Evolutionary conservation across 108 stramenopile genomes (phyloP).

Genomic region (Fistulifera pelliculosa): DNA sequence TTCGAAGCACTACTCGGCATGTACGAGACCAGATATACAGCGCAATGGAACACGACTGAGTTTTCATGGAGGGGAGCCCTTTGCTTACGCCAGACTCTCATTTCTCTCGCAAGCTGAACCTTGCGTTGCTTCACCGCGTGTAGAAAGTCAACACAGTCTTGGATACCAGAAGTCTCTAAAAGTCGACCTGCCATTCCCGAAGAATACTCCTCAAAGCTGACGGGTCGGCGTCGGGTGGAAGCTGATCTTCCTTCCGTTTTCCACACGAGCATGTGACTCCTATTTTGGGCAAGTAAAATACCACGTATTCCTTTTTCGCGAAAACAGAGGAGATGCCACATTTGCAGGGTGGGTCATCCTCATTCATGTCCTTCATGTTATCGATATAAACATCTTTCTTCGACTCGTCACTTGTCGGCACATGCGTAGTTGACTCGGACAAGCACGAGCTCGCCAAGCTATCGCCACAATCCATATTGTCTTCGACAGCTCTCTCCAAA

Average conservation of each 20-base stretch:
- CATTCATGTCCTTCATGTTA: slow-evolving; percentile 5
- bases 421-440: not conserved
- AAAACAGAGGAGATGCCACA: slow-evolving; percentile 28
- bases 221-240: slow-evolving; percentile 8
- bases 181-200: slow-evolving; percentile 55
- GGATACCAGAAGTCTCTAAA: slow-evolving; percentile 22
- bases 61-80: slow-evolving; percentile 18
- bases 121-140: slow-evolving; percentile 17
- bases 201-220: slow-evolving; percentile 31
- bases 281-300: slow-evolving; percentile 59
- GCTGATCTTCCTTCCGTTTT: slow-evolving; percentile 4
- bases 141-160: slow-evolving; percentile 28
- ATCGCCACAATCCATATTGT: not conserved
- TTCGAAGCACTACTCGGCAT: slow-evolving; percentile 29
- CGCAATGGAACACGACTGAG: slow-evolving; percentile 45
- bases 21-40: slow-evolving; percentile 50
- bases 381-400: slow-evolving; percentile 5
- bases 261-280: slow-evolving; percentile 46
- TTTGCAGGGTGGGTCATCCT: slow-evolving; percentile 10
- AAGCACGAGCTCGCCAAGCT: not conserved
- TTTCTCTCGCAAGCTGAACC: slow-evolving; percentile 21
- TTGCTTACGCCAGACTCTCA: slow-evolving; percentile 38
- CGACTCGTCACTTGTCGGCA: not conserved
- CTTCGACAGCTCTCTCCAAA: not conserved
- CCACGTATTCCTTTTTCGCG: slow-evolving; percentile 33